A percentile compares a stretch with the other conserved stretches of the same genome.
phyloP scores from a whole-genome alignment of 2,329 filamentous ascomycete species.

The Sporothrix protearum region DNA sequence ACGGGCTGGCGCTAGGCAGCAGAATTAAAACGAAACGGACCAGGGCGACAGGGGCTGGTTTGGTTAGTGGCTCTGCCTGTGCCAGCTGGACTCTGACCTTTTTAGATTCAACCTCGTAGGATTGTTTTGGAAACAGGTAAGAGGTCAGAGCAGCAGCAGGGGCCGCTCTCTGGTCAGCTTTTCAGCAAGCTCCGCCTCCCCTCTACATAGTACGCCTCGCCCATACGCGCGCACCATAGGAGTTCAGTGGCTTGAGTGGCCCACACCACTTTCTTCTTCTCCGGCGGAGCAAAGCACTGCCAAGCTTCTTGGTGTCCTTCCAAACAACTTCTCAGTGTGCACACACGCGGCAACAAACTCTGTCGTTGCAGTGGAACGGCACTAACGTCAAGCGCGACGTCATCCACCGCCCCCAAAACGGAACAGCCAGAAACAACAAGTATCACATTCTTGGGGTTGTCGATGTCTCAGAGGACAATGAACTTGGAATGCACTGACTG shows the following conservation, averaged over 20 bases:
- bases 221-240: no score
- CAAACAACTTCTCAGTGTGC: not conserved
- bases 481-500: not conserved
- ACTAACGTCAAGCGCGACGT: not conserved
- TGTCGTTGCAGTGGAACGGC: not conserved
- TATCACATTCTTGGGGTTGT: no score
- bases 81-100: not conserved
- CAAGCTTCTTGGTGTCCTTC: not conserved
- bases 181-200: not conserved
- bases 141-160: not conserved
- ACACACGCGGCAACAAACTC: not conserved
- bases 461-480: no score
- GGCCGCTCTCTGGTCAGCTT: no score
- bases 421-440: not conserved
- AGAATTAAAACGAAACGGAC: not conserved
- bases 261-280: no score
- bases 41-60: not conserved
- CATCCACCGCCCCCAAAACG: not conserved
- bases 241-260: no score
- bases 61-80: no score
- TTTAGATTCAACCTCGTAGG: no score
- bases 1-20: constrained; percentile 1
- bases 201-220: no score
- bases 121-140: not conserved
- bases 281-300: not conserved